Evolutionary conservation across 2,329 filamentous ascomycete species (phyloP), one percentile per base, ranked within the genome.

Genomic region (Setomelanomma holmii): DNA sequence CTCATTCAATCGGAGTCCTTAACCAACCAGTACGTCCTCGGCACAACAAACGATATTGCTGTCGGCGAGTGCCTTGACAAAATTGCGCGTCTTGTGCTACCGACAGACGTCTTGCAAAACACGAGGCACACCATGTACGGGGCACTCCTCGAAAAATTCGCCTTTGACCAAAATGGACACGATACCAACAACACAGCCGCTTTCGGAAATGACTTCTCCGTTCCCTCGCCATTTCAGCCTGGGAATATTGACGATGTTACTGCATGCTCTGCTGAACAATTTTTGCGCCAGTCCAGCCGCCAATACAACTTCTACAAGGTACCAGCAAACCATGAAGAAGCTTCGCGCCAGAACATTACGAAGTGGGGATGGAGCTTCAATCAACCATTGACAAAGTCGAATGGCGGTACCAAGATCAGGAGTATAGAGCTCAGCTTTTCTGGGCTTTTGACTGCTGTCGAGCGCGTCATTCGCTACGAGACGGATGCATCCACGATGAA

Each of bases 1-100:
- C 85, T 99, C 17, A 85, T 97, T 35, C 84, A 89, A 66, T 96
- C 92, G 6, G 78, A 78, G 34, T 81, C 82, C 3, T 78, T 95
- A 2, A 85, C 82, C 21, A 79, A 87, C 21, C 93, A 98, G 74
- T 77, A 79, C 40, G 85, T 96, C 52, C 76, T 98, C 21, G 91
- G 89, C 16, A 80, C 84, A 14, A 89, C 89, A 0, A 76, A 76
- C n/a, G 91, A 96, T 75, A 87, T 93, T 56, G 92, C 95, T n/a
- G 79, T 97, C 52, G 95, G 95, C 42, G 91, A 96, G 75, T 86
- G 90, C 65, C 79, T 99, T 27, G 95, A 99, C 79, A 96, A 98
- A 76, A 83, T 86, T 51, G 92, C 91, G 6, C 86, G 95, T 40
- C 80, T 82, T 14, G 85, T 97, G 51, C 76, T 98, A 0, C 93